A percentile compares a stretch with the other conserved stretches of the same genome.
These are phyloP conservation scores for Eutrema japonicum DNA, from an alignment of 345 rosid genomes.

Conservation along the genomic window DNA sequence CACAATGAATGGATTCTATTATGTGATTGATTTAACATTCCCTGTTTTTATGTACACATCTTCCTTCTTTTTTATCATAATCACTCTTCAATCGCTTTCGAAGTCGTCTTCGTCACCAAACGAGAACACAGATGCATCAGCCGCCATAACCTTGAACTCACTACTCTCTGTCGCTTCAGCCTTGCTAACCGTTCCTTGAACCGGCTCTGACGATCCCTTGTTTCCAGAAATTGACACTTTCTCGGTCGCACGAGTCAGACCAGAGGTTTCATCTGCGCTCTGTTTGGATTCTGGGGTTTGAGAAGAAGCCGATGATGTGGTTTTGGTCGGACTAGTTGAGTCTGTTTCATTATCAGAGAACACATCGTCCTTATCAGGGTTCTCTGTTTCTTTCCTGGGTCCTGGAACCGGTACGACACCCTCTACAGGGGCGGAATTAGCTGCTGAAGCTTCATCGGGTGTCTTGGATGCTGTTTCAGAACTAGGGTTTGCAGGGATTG, in stretches of 20 bases:
- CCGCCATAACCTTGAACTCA: slow-evolving; percentile 81
- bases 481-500: slow-evolving; percentile 42
- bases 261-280: slow-evolving; percentile 50
- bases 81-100: slow-evolving; percentile 64
- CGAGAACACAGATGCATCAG: slow-evolving; percentile 83
- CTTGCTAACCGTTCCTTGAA: slow-evolving; percentile 29
- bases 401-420: slow-evolving; percentile 43
- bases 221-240: slow-evolving; percentile 54
- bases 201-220: slow-evolving; percentile 41
- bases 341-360: slow-evolving; percentile 70
- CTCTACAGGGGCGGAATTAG: slow-evolving; percentile 45
- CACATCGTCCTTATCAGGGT: slow-evolving; percentile 67
- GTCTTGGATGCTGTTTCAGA: slow-evolving; percentile 47
- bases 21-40: slow-evolving; percentile 29
- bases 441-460: slow-evolving; percentile 51
- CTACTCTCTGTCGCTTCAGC: slow-evolving; percentile 49
- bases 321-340: slow-evolving; percentile 38
- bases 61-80: neutral
- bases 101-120: slow-evolving; percentile 81
- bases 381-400: slow-evolving; percentile 51
- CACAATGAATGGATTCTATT: slow-evolving; percentile 35
- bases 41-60: slow-evolving; percentile 34
- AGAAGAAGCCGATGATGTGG: slow-evolving; percentile 37
- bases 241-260: slow-evolving; percentile 51
- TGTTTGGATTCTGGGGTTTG: slow-evolving; percentile 39